Evolutionary conservation across 257 asterid genomes (phyloP).

Genomic region (Solanum piurae): DNA sequence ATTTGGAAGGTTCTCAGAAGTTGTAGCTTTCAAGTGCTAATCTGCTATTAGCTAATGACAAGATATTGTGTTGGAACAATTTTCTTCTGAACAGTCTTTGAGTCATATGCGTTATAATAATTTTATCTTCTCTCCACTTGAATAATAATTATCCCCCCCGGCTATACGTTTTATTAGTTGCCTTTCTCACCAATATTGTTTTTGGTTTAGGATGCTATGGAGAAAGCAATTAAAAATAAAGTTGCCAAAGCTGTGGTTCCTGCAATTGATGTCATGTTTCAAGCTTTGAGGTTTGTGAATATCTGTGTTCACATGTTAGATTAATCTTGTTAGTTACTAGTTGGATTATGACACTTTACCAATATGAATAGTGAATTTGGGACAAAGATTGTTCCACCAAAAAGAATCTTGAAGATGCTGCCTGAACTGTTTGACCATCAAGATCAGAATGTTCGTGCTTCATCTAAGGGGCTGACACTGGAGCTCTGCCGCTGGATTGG

Average conservation of each 20-base stretch:
- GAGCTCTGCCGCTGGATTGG: conserved; percentile 99
- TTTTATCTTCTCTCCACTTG: not conserved
- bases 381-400: conserved; percentile 84
- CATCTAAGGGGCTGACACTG: conserved; percentile 88
- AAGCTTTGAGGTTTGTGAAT: conserved; percentile 73
- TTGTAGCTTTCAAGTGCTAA: not conserved
- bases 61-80: not conserved
- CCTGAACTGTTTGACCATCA: conserved; percentile 99
- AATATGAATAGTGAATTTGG: conserved; percentile 84
- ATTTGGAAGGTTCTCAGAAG: not conserved
- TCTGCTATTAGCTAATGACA: not conserved
- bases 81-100: not conserved
- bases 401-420: conserved; percentile 97
- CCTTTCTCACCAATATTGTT: not conserved
- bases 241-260: conserved; percentile 99
- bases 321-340: not conserved
- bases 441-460: conserved; percentile 99
- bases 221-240: conserved; percentile 94
- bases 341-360: conserved; percentile 15
- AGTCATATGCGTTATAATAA: not conserved
- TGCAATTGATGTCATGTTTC: conserved; percentile 99
- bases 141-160: not conserved
- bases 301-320: conserved; percentile 1
- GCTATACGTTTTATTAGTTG: not conserved
- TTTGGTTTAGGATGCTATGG: conserved; percentile 87